Base-by-base conservation (phyloP, 805 yeast genomes). In the Wickerhamia fluorescens region DNA sequence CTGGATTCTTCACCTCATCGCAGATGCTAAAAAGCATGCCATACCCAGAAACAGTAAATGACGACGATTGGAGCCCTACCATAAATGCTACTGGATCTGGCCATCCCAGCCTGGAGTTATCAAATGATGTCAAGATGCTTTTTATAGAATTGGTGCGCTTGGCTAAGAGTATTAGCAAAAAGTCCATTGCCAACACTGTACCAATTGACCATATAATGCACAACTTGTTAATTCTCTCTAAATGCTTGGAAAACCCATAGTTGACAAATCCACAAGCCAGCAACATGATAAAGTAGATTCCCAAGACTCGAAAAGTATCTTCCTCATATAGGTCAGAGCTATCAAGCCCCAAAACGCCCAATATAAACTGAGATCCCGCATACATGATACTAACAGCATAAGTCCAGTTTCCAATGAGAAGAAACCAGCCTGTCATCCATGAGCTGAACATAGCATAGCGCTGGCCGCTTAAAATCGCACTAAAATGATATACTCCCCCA, bases 11-110 rank as follows among this genome's bases (percentile, higher is more conserved):
- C 10, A 84, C 92, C 53, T 84, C 94, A 44, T 84, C 94, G 26
- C 87, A 75, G 63, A 84, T 71, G 5, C 89, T 77, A 12, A 85
- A 82, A 16, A 84, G 61, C 72, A 83, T 75, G 16, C 89, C 89
- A 51, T 80, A 84, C 1, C 92, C 94, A 35, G 83, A 84, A 46
- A 83, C 62, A 14, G 89, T 82, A 53, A 81, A 80, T 18, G 82
- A 75, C 1, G 87, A 76, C 37, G 83, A 80, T 52, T 80, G 87
- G 34, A 84, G 69, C 0, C 92, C 92, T 24, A 84, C 73, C 29
- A 84, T 56, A 37, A 83, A 83, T 2, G 92, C 85, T 36, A 83
- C 43, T 2, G 73, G 67, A 27, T 64, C 69, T 11, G 84, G 79
- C 80, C 87, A 82, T 3, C 92, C 94, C 4, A 87, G 77, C 28